Percentiles rank a stretch among this genome's conserved stretches.
These are phyloP conservation scores for Sclerospora graminicola DNA, from an alignment of 352 stramenopile genomes.

Conservation along the genomic window DNA sequence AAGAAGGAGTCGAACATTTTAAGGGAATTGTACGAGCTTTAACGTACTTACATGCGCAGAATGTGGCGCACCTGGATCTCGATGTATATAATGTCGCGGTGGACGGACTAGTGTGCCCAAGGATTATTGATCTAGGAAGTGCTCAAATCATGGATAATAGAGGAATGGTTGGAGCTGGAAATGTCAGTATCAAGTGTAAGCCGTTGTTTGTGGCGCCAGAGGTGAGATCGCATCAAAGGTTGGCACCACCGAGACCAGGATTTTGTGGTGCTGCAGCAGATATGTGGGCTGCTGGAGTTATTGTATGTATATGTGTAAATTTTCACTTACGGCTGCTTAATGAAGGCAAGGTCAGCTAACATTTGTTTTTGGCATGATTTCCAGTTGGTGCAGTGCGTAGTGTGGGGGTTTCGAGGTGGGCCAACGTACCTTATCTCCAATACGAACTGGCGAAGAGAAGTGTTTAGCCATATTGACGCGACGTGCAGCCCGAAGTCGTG, in stretches of 20 bases:
- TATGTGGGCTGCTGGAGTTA: conserved; percentile 71
- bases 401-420: conserved; percentile 69
- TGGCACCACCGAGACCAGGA: conserved; percentile 41
- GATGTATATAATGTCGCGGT: conserved; percentile 84
- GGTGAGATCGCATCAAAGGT: conserved; percentile 47
- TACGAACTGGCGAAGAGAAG: conserved; percentile 56
- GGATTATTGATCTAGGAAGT: conserved; percentile 76
- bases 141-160: conserved; percentile 68
- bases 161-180: conserved; percentile 39
- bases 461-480: conserved; percentile 72
- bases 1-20: conserved; percentile 57
- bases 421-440: conserved; percentile 47
- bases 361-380: not conserved
- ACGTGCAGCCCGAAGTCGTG: conserved; percentile 44
- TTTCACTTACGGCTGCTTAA: not conserved
- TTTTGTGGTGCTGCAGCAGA: conserved; percentile 68
- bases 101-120: conserved; percentile 35
- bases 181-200: conserved; percentile 80
- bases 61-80: conserved; percentile 68
- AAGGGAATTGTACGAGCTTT: conserved; percentile 52
- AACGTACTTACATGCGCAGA: conserved; percentile 73
- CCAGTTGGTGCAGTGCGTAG: conserved; percentile 66
- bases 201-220: conserved; percentile 67
- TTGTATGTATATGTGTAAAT: conserved; percentile 30
- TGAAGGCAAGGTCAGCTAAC: not conserved